Conservation (phyloP, 2,329 filamentous ascomycete genomes). For the Zymoseptoria tritici region DNA sequence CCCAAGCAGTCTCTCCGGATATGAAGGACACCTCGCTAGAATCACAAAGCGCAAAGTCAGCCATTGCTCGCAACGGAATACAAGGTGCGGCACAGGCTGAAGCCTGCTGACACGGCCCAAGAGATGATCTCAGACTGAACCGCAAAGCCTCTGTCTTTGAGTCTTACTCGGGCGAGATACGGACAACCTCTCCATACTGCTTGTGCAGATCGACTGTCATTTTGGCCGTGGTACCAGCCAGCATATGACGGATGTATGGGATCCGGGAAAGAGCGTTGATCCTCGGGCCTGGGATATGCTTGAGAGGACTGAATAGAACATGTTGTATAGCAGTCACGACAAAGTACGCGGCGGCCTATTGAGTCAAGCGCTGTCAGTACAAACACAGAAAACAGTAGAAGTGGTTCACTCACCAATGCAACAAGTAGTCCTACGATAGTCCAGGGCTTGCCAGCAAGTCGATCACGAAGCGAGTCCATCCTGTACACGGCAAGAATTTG, state of each 20-base stretch:
- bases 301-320: conserved; percentile 38
- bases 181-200: conserved; percentile 37
- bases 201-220: conserved; percentile 40
- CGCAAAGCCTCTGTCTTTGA: too few relatives aligned
- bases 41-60: too few relatives aligned
- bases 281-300: conserved; percentile 38
- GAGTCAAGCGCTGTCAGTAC: conserved; percentile 5
- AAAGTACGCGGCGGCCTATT: conserved; percentile 13
- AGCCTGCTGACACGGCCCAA: too few relatives aligned
- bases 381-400: neutral
- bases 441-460: conserved; percentile 2
- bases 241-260: conserved; percentile 19
- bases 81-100: too few relatives aligned
- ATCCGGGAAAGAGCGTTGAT: conserved; percentile 20
- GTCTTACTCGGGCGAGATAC: conserved; percentile 25
- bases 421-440: conserved; percentile 8
- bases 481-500: neutral
- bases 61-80: too few relatives aligned
- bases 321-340: conserved; percentile 28
- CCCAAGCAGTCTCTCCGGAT: conserved; percentile 36
- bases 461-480: neutral
- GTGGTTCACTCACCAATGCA: conserved; percentile 6
- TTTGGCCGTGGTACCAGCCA: conserved; percentile 19
- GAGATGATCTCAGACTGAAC: too few relatives aligned
- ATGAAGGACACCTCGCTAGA: conserved; percentile 41